Evolutionary conservation across 2,329 filamentous ascomycete species (phyloP).

Genomic region (Trichoderma breve): DNA sequence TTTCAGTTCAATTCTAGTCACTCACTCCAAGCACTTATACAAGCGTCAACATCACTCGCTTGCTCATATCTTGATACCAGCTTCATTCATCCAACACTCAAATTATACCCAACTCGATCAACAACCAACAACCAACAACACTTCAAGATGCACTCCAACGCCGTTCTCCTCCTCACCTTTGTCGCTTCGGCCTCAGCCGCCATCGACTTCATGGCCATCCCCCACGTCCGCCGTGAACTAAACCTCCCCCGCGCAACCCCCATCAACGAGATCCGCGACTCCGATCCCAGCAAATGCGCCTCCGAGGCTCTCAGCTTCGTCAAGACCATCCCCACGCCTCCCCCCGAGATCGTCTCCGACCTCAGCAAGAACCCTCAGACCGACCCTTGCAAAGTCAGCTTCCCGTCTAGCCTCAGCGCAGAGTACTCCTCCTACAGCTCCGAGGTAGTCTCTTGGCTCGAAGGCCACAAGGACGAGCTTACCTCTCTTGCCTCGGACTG

Average conservation of each 20-base stretch:
- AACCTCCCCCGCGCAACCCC: slow-evolving; percentile 28
- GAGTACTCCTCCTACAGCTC: slow-evolving; percentile 35
- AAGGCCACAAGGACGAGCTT: slow-evolving; percentile 29
- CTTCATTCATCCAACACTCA: not conserved
- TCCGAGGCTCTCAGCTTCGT: slow-evolving; percentile 27
- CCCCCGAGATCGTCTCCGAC: slow-evolving; percentile 31
- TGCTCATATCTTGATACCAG: not conserved
- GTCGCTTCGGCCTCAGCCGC: slow-evolving; percentile 29
- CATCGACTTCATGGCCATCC: slow-evolving; percentile 31
- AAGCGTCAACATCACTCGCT: not conserved
- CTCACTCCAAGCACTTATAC: not conserved
- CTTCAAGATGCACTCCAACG: slow-evolving; percentile 29
- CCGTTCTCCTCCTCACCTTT: slow-evolving; percentile 28
- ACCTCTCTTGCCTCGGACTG: slow-evolving; percentile 29
- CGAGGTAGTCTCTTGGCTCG: slow-evolving; percentile 33
- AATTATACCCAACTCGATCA: not conserved
- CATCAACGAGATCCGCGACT: not conserved
- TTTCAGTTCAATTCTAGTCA: not conserved
- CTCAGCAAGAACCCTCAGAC: slow-evolving; percentile 27
- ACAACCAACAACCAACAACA: not conserved
- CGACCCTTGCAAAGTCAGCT: slow-evolving; percentile 34
- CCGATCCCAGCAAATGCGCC: slow-evolving; percentile 25
- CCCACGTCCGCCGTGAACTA: slow-evolving; percentile 29
- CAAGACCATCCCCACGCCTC: slow-evolving; percentile 32
- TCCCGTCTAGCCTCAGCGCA: slow-evolving; percentile 32